A percentile compares a stretch with the other conserved stretches of the same genome.
Conservation (phyloP, 1,284 basidiomycete genomes). For the Amylostereum areolatum region DNA sequence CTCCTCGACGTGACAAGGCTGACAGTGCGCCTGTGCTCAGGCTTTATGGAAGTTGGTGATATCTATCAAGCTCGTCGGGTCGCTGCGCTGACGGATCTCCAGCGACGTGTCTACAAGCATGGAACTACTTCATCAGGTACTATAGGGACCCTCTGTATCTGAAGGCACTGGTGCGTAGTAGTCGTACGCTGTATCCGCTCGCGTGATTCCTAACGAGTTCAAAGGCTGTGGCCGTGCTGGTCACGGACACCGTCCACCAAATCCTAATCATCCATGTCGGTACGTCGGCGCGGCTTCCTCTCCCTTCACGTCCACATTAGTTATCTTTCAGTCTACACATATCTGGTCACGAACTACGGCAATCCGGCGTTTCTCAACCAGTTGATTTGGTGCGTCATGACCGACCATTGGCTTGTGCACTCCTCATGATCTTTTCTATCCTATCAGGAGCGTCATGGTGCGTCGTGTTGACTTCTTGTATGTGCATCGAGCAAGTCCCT, state of each 20-base stretch:
- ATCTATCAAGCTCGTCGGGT: no score
- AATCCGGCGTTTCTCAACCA: constrained; percentile 24
- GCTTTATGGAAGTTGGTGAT: no score
- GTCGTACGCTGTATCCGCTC: no score
- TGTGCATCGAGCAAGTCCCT: no score
- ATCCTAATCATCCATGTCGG: constrained; percentile 48
- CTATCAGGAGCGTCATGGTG: no score
- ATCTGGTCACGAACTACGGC: constrained; percentile 44
- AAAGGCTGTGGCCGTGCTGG: constrained; percentile 40
- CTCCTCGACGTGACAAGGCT: no score
- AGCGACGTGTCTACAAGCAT: constrained; percentile 44
- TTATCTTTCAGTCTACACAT: constrained; percentile 49
- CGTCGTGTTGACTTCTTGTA: no score
- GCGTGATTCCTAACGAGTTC: neutral
- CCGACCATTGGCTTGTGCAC: no score
- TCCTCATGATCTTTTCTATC: no score
- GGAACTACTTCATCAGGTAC: constrained; percentile 49
- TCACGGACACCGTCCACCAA: constrained; percentile 51
- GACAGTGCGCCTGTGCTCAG: no score
- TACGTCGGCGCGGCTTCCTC: constrained; percentile 16
- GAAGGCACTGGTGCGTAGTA: constrained; percentile 35
- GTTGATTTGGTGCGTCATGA: neutral
- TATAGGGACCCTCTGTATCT: constrained; percentile 46
- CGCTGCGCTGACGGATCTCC: no score
- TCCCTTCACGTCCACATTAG: neutral